Evolutionary conservation across 257 asterid genomes (phyloP).

Genomic region (Orobanche coerulescens): DNA sequence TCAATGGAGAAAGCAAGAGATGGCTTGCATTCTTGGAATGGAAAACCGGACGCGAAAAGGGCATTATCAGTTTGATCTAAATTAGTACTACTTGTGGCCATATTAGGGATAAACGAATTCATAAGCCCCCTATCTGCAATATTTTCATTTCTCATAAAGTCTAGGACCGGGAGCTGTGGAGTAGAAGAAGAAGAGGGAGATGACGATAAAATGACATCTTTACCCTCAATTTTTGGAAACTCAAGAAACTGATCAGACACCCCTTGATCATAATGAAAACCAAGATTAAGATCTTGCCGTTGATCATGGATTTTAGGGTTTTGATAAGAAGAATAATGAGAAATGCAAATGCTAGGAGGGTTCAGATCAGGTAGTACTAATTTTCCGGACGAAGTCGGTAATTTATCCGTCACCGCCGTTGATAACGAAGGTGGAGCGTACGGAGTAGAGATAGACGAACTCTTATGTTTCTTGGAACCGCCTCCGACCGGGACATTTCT

Average conservation of each 20-base stretch:
- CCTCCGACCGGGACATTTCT: slow-evolving; percentile 81
- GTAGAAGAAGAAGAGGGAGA: slow-evolving; percentile 29
- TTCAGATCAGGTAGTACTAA: slow-evolving; percentile 30
- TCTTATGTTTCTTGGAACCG: slow-evolving; percentile 52
- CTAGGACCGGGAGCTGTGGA: slow-evolving; percentile 23
- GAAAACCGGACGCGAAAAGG: slow-evolving; percentile 36
- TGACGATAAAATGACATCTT: slow-evolving; percentile 12
- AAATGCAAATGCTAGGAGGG: slow-evolving; percentile 27
- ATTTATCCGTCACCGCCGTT: background rate
- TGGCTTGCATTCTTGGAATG: slow-evolving; percentile 61
- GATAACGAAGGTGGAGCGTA: slow-evolving; percentile 21
- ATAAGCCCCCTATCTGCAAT: slow-evolving; percentile 30
- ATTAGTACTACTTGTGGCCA: slow-evolving; percentile 16
- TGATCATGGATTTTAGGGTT: slow-evolving; percentile 37
- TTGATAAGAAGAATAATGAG: slow-evolving; percentile 28
- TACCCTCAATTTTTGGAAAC: slow-evolving; percentile 36
- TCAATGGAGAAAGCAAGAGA: slow-evolving; percentile 33
- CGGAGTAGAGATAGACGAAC: background rate
- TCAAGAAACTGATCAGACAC: slow-evolving; percentile 40
- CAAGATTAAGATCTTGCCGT: slow-evolving; percentile 58
- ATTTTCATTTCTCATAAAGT: slow-evolving; percentile 40
- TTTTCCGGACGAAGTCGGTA: slow-evolving; percentile 14
- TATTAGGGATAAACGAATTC: slow-evolving; percentile 24
- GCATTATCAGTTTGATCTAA: slow-evolving; percentile 18
- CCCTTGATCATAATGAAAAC: slow-evolving; percentile 28